Evolutionary conservation across 2,329 filamentous ascomycete genomes (phyloP).

Genomic region (Beauveria pseudobassiana): DNA sequence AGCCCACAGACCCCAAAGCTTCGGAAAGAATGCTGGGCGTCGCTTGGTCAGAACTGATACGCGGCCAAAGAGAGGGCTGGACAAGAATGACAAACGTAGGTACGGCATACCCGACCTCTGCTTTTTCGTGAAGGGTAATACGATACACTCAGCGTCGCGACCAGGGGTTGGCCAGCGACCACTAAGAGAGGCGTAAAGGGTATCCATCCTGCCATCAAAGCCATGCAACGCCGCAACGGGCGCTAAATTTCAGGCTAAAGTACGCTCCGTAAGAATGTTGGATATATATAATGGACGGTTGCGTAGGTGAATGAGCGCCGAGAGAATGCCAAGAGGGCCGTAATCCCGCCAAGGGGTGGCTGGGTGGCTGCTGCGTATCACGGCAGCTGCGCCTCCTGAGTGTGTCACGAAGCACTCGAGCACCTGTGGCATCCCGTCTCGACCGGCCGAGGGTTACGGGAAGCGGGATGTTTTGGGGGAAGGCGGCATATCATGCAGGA

Average conservation of each 20-base stretch:
- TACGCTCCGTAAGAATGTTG: neutral
- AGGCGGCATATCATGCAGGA: neutral
- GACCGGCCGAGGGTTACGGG: neutral
- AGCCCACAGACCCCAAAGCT: neutral
- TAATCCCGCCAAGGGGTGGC: neutral
- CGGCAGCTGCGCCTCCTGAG: neutral
- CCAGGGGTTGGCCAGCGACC: neutral
- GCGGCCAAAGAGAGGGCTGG: no score
- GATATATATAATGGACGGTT: neutral
- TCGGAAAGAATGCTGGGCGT: neutral
- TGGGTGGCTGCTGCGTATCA: neutral
- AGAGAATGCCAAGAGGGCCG: neutral
- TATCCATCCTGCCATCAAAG: neutral
- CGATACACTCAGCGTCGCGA: neutral
- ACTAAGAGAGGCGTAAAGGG: neutral
- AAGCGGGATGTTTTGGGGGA: neutral
- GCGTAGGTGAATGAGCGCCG: neutral
- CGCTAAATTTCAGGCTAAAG: slow-evolving; percentile 1
- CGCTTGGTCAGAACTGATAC: neutral
- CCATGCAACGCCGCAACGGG: neutral
- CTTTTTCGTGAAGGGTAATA: no score
- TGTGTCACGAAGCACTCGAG: no score
- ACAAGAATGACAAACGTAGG: no score
- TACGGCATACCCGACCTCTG: no score
- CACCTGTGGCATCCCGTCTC: no score